These are phyloP conservation scores for Leptomonas pyrrhocoris DNA, from an alignment of 208 protist genomes.

Conservation along the genomic window DNA sequence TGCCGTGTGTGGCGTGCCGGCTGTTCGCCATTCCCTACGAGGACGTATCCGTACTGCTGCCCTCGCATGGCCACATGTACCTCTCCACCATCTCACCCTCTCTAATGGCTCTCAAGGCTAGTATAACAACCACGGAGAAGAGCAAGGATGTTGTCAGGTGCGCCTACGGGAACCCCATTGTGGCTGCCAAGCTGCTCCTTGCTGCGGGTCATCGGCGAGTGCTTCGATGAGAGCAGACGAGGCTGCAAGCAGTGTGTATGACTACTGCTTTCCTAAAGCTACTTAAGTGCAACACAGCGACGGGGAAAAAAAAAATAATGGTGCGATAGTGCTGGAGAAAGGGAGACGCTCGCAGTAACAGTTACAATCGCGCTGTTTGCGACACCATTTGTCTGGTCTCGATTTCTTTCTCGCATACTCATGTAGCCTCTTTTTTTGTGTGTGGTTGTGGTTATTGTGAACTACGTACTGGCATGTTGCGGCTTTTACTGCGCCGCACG, in stretches of 20 bases:
- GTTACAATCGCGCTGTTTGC: background rate
- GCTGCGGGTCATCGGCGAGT: background rate
- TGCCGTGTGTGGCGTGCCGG: constrained; percentile 48
- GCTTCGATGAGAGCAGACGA: constrained; percentile 7
- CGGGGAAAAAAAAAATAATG: no score
- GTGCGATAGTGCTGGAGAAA: background rate
- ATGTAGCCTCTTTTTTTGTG: background rate
- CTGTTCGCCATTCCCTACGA: constrained; percentile 42
- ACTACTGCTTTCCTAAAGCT: no score
- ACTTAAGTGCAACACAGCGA: no score
- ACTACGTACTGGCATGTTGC: no score
- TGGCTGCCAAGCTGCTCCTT: constrained; percentile 23
- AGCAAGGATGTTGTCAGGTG: background rate
- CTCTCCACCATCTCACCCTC: constrained; percentile 28
- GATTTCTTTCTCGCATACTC: no score
- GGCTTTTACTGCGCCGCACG: no score
- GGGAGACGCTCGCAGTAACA: background rate
- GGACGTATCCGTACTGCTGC: constrained; percentile 34
- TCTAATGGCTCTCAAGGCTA: background rate
- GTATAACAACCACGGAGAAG: background rate
- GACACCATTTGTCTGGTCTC: background rate
- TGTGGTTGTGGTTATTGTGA: no score
- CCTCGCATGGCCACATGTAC: constrained; percentile 57
- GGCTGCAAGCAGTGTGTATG: no score
- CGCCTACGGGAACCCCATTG: constrained; percentile 2